Evolutionary conservation across 2,329 filamentous ascomycete genomes (phyloP), one percentile per base, ranked within the genome.

Genomic region (Monosporascus ibericus): DNA sequence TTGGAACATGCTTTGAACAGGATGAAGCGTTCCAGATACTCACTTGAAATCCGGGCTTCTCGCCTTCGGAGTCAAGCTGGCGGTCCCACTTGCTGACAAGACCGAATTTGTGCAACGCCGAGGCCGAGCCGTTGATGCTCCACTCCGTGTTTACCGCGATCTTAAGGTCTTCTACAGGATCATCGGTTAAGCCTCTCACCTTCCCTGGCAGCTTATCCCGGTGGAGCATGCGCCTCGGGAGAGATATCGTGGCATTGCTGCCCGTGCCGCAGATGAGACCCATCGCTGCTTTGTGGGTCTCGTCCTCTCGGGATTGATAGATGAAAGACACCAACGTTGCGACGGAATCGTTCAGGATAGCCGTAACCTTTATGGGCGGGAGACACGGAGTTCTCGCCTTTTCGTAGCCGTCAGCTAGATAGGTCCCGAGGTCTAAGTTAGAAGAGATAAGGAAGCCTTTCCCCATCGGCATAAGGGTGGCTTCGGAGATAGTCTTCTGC

Each of bases 61-160:
- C 85, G 60, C 85, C 86, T 46, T 83, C 79, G 5, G 70, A 69
- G 60, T 91, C 87, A 6, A 94, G 75, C 53, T 77, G 71, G 9
- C 74, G 70, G 62, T 94, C 89, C 88, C 88, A 92, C 37, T 71
- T 72, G 9, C 81, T 91, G 49, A 89, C 80, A 47, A 92, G 76
- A 1, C 75, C 73, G 20, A 85, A 71, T 24, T 84, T 76, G 24
- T 77, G 74, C 50, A 92, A 72, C 0, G 88, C 86, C 6, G 77
- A 74, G n/a, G 83, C 84, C 2, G 88, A 83, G 6, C 88, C 88
- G 25, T 85, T 85, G 60, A 94, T 90, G 49, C 86, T 88, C 86
- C 87, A 92, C 69, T 94, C 89, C 0, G 89, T 92, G 64, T 92
- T 92, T 57, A 92, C 83, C 5, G 89, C 81, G 15, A 91, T 85